Evolutionary conservation across 1,139 yeast genomes (phyloP), one percentile per base, ranked within the genome.

Genomic region (Zhuliangozyma parablackwelliae): DNA sequence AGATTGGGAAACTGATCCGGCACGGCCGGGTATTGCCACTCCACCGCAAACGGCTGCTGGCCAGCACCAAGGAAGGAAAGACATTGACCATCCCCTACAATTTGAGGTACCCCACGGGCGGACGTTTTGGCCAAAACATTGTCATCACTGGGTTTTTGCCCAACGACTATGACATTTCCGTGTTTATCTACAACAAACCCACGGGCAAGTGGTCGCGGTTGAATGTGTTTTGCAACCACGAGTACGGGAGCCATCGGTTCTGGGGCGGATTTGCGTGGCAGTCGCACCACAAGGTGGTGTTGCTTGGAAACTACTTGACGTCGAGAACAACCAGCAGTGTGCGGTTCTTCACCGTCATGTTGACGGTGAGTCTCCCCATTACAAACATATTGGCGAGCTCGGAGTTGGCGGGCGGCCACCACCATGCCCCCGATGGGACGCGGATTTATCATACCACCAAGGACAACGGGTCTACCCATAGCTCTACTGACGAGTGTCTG

Each of bases 191-290:
- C 61, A 80, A 82, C 56, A 68, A 69, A 11, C 77, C 82, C 0
- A 72, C 86, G 0, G 77, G 76, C 1, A 75, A 73, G 48, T 82
- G 90, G 89, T 75, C 82, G 1, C 62, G 81, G 37, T 54, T 83
- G 21, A 80, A 77, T 45, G 62, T 74, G 2, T 68, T 67, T 38
- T 80, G 87, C 53, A 67, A 72, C 38, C 81, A 76, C 46, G 77
- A 72, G 34, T 63, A 69, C 32, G 75, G 76, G 13, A 68, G 74
- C 7, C 85, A 82, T 49, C 60, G 83, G 36, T 70, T 81, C 38
- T 77, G 85, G 77, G 80, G 78, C 42, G 79, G 85, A 0, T 80
- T 74, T 57, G 78, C 79, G 0, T 83, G 92, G 92, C 73, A 72
- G 32, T 80, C 89, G 1, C 92, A 83, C 57, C 90, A 82, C 51